These are phyloP conservation scores for Sicyos baderoa DNA, from an alignment of 306 rosid species.

Conservation along the genomic window DNA sequence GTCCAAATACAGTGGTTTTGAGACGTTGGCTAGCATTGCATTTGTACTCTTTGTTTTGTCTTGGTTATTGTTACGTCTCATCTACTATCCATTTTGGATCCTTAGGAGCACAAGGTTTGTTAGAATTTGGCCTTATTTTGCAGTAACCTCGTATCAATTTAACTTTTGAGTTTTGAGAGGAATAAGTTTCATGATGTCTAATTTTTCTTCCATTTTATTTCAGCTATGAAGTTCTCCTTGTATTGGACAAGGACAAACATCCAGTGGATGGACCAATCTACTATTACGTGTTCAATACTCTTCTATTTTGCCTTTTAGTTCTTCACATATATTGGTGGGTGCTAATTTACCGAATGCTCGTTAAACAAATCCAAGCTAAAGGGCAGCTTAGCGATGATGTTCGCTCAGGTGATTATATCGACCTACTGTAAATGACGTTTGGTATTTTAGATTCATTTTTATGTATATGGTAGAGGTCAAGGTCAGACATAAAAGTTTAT, in stretches of 20 bases:
- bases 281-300: conserved; percentile 78
- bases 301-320: conserved; percentile 65
- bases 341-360: conserved; percentile 84
- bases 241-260: conserved; percentile 51
- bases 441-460: neutral
- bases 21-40: conserved; percentile 63
- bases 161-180: neutral
- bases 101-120: conserved; percentile 90
- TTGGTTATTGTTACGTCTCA: conserved; percentile 72
- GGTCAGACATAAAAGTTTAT: neutral
- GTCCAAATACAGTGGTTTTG: conserved; percentile 85
- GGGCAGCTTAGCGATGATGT: conserved; percentile 84
- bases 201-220: conserved; percentile 27
- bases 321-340: conserved; percentile 93
- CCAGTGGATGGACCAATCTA: conserved; percentile 52
- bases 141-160: neutral
- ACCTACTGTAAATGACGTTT: conserved; percentile 1
- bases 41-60: conserved; percentile 69
- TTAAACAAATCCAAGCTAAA: conserved; percentile 70
- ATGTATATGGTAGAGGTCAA: neutral
- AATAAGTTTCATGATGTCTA: neutral
- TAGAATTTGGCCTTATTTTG: conserved; percentile 14
- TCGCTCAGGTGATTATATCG: conserved; percentile 74
- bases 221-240: conserved; percentile 69
- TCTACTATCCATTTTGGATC: conserved; percentile 85